Base-by-base conservation (phyloP, 1,284 basidiomycete genomes). In the Naganishia liquefaciens region DNA sequence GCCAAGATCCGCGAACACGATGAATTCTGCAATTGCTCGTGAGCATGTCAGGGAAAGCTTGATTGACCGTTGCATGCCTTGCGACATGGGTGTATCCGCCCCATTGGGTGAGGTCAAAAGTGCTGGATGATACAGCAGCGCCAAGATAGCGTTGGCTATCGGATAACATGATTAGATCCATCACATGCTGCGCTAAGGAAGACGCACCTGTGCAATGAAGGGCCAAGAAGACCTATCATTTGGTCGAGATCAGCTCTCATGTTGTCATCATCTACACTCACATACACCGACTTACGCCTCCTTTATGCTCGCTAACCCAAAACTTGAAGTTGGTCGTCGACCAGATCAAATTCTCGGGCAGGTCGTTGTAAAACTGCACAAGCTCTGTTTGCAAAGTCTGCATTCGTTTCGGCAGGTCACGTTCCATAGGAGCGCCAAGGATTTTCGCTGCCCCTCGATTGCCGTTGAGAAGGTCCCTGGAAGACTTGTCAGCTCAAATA, bases 101-200 rank as follows among this genome's bases (percentile, higher is more conserved):
- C 79, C 80, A 13, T 71, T 73, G 0, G 79, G 78, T 23, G 71
- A 75, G 57, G 74, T 74, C 28, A 80, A 70, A n/a, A 81, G 65
- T 39, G 79, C 78, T 3, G 80, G 79, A 64, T 81, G 80, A 64
- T 81, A 80, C 0, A 80, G 73, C 39, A 80, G 65, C 11, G 78
- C 79, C 23, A 81, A 72, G 21, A 81, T 77, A 3, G 79, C 78
- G 63, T 81, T 79, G 9, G 79, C 76, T 79, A 71, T 73, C 28
- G n/a, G 27, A 30, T 30, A 42, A n/a, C 25, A 27, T 73, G 30
- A 19, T 27, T 7, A 46, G n/a, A 47, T 21, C 1, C 3, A 15
- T 50, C 23, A 9, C 66, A 72, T 68, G 44, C 75, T 73, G 5
- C 76, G 76, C 63, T 55, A 62, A 70, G 73, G 10, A 68, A 67